Evolutionary conservation across 768 basidiomycete species (phyloP), one percentile per base, ranked within the genome.

Genomic region (Pleurotus djamor): DNA sequence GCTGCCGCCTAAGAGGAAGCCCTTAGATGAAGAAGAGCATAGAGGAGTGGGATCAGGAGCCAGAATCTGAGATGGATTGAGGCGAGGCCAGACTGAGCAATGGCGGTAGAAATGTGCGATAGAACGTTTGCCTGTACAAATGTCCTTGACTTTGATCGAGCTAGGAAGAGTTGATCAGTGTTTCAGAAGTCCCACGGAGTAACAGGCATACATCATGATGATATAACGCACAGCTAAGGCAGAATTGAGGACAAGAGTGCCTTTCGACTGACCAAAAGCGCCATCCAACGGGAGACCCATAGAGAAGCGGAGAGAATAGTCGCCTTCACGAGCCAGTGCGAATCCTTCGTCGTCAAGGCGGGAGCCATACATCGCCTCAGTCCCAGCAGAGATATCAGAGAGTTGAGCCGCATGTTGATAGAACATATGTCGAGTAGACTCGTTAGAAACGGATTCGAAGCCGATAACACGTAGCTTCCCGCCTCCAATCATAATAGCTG

Each of bases 61-160:
- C 14, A 97, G 82, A 17, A 87, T 77, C 4, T 75, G 58, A 16
- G 79, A 72, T 3, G 89, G 83, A 59, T 91, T 80, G 16, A 94
- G 71, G 48, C 83, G 83, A 1, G 94, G 93, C 84, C 87, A 93
- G 33, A 96, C 76, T 56, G 87, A 84, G 70, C 92, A 88, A 48
- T 86, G 76, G 7, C 94, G 85, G 70, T 95, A 96, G 70, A 96
- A 94, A 72, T 97, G 94, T 3, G 94, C 89, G 36, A 96, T 88
- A 3, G 91, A 92, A 12, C 83, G 79, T 64, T 80, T 81, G 32
- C 77, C 75, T 4, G 83, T 83, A 13, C 78, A 72, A 2, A 83
- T 66, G 56, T 91, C 85, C 69, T 88, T 89, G 59, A 96, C 81
- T 71, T 89, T 89, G 64, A 92, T 73, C 8, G 89, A 91, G 4